A percentile compares a stretch with the other conserved stretches of the same genome.
These are phyloP conservation scores for Macrophomina tecta DNA, from an alignment of 2,329 filamentous ascomycete genomes.

Conservation along the genomic window DNA sequence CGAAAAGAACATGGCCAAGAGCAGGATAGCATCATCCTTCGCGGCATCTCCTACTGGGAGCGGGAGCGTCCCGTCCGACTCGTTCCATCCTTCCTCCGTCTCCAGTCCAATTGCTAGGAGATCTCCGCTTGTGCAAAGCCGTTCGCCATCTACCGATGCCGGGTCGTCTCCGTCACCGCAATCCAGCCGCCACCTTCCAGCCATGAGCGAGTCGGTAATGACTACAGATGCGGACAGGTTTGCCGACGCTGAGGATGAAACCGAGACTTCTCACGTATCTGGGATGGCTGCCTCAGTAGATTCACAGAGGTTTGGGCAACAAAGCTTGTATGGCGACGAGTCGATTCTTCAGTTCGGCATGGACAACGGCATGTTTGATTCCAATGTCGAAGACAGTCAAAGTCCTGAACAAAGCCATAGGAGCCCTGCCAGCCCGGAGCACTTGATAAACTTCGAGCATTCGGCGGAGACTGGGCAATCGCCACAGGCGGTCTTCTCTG, in stretches of 20 bases:
- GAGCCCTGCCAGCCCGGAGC: background rate
- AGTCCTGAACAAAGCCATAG: background rate
- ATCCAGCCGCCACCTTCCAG: conserved; percentile 4
- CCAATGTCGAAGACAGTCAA: conserved; percentile 11
- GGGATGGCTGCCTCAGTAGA: background rate
- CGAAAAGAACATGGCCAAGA: conserved; percentile 25
- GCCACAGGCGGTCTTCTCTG: background rate
- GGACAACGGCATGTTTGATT: conserved; percentile 40
- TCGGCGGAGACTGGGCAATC: background rate
- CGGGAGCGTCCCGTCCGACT: conserved; percentile 9
- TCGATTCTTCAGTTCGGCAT: conserved; percentile 43
- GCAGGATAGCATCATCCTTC: conserved; percentile 7
- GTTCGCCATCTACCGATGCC: background rate
- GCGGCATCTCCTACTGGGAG: conserved; percentile 6
- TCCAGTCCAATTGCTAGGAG: conserved; percentile 6
- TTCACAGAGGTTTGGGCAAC: conserved; percentile 11
- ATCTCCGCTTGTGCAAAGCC: background rate
- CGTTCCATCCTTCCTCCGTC: background rate
- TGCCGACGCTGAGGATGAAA: conserved; percentile 49
- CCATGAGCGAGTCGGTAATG: conserved; percentile 37
- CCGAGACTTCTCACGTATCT: conserved; percentile 21
- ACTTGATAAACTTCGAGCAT: background rate
- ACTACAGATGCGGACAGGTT: conserved; percentile 49
- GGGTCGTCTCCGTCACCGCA: background rate
- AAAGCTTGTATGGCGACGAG: conserved; percentile 41